Evolutionary conservation across 345 rosid genomes (phyloP).

Genomic region (Linum usitatissimum): DNA sequence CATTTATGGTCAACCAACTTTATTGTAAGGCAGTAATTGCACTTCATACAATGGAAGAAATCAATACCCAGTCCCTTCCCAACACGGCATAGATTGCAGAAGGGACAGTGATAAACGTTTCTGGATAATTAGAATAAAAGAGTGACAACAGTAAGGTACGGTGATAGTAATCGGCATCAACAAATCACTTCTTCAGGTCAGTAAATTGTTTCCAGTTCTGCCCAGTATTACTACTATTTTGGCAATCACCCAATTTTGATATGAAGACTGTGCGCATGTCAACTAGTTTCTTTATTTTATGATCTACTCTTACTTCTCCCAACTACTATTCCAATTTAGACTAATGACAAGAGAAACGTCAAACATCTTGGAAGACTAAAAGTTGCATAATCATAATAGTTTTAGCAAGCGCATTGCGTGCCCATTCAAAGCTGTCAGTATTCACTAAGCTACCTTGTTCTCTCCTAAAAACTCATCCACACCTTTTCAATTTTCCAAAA

Average conservation of each 20-base stretch:
- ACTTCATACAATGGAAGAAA: constrained; percentile 56
- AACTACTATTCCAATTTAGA: background rate
- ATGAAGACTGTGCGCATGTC: background rate
- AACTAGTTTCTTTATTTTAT: no score
- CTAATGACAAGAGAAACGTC: background rate
- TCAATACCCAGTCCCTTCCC: constrained; percentile 55
- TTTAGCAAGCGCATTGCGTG: no score
- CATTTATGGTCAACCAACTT: constrained; percentile 50
- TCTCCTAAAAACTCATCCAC: no score
- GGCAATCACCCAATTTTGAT: background rate
- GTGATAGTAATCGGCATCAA: background rate
- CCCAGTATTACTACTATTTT: background rate
- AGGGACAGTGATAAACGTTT: constrained; percentile 51
- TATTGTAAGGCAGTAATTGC: constrained; percentile 51
- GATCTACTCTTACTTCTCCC: background rate
- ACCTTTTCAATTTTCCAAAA: constrained; percentile 1
- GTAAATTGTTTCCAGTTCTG: background rate
- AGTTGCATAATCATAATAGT: no score
- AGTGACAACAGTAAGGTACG: background rate
- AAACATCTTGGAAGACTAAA: background rate
- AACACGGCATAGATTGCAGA: constrained; percentile 52
- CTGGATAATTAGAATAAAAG: constrained; percentile 21
- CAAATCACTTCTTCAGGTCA: background rate
- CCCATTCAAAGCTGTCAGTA: no score
- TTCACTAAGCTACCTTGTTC: no score